Percentiles rank a stretch among this genome's conserved stretches.
phyloP scores from a whole-genome alignment of 768 basidiomycete genomes.

The Leucocoprinus sp. region DNA sequence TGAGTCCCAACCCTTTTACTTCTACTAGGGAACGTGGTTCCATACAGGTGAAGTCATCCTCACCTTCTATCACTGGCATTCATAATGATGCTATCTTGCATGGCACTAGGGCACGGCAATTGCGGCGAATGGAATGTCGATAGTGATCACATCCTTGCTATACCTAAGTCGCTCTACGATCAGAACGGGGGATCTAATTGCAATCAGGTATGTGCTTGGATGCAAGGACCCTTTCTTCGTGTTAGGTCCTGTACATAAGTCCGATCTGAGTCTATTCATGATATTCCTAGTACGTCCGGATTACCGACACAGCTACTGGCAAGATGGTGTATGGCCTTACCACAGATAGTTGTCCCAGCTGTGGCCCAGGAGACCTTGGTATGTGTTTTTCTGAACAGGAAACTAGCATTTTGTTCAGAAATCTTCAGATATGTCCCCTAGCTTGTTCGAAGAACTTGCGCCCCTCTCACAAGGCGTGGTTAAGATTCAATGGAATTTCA shows the following conservation, averaged over 20 bases:
- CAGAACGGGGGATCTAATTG: slow-evolving; percentile 46
- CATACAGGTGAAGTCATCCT: slow-evolving; percentile 31
- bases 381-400: slow-evolving; percentile 14
- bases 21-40: slow-evolving; percentile 59
- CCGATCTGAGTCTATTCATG: too few species aligned
- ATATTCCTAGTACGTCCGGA: slow-evolving; percentile 44
- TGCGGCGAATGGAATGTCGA: slow-evolving; percentile 47
- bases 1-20: slow-evolving; percentile 10
- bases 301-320: slow-evolving; percentile 52
- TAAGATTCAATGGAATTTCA: slow-evolving; percentile 53
- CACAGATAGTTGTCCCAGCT: slow-evolving; percentile 53
- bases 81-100: slow-evolving; percentile 3
- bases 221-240: slow-evolving; percentile 7
- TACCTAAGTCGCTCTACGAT: slow-evolving; percentile 46
- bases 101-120: slow-evolving; percentile 42
- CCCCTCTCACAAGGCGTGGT: slow-evolving; percentile 41
- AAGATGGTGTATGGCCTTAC: slow-evolving; percentile 39
- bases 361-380: slow-evolving; percentile 50
- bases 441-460: slow-evolving; percentile 47
- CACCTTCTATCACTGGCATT: slow-evolving; percentile 7
- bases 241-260: slow-evolving; percentile 6
- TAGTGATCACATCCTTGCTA: slow-evolving; percentile 53
- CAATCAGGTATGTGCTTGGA: slow-evolving; percentile 37
- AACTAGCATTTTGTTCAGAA: neutral
- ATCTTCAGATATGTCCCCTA: slow-evolving; percentile 59